Evolutionary conservation across 1,139 yeast species (phyloP), one percentile per base, ranked within the genome.

Genomic region (Saccharomyces pastorianus): DNA sequence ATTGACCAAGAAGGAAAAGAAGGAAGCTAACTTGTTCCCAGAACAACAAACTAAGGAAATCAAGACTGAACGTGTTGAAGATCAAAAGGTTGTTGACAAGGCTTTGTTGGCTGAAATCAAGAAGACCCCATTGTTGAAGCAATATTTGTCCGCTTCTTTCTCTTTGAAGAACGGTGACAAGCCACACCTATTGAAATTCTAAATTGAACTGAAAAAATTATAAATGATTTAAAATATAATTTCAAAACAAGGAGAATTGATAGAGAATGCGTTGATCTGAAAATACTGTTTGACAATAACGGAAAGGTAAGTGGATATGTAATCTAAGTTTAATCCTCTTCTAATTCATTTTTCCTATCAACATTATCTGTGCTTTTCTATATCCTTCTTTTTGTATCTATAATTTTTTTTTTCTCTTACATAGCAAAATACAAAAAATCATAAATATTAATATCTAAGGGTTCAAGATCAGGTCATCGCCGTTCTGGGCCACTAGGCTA

Each of bases 131-230:
- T 84, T 90, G 77, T 88, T 93, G 78, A 88, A 89, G 81, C 96
- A 91, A 81, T 93, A 93, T 88, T 85, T 93, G 77, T 87, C 96
- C 70, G 78, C 97, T 72, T 81, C 96, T 69, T 93, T 93, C 93
- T 86, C 96, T 71, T 86, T 93, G 80, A 91, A 89, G 89, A 85
- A 82, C 80, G 99, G 99, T 79, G 99, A 93, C 84, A 89, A 82
- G 79, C 99, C 99, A 74, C 99, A 93, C 81, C 87, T 88, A 77
- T 89, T 93, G 85, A 89, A 88, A 83, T 93, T 93, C 79, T 93
- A 89, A 38, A 9, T 38, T 38, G 44, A 13, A 38, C 25, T 8
- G 44, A 38, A 38, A 38, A 17, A 38, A 38, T 38, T 38, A 38
- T 38, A 38, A 38, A 17, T 38, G 44, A 38, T 14, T 20, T 38